phyloP scores from a whole-genome alignment of 495 filamentous ascomycete species.

The Geoglossum glabrum region DNA sequence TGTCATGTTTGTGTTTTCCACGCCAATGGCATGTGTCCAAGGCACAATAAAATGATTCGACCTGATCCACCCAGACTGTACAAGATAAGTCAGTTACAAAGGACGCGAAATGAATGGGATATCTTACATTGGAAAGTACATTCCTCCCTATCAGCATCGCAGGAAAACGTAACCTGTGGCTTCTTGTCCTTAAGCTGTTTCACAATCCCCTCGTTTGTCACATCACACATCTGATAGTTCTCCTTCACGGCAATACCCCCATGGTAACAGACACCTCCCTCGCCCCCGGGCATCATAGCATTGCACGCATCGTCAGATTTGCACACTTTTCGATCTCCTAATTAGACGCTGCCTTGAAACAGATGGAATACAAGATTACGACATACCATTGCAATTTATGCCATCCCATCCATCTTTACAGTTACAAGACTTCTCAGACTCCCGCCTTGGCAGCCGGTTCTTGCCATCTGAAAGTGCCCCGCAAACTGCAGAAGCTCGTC shows the following conservation, averaged over 20 bases:
- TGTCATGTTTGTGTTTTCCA: constrained; percentile 40
- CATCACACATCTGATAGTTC: constrained; percentile 95
- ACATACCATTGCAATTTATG: constrained; percentile 69
- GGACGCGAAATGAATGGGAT: background rate
- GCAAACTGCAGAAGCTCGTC: constrained; percentile 33
- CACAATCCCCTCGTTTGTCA: constrained; percentile 84
- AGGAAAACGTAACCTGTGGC: constrained; percentile 87
- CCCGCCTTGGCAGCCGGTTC: constrained; percentile 36
- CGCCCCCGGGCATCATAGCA: constrained; percentile 55
- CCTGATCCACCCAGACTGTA: constrained; percentile 77
- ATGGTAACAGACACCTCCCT: constrained; percentile 78
- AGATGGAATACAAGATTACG: background rate
- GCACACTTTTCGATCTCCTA: constrained; percentile 35
- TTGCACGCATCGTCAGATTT: constrained; percentile 62
- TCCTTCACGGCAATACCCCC: constrained; percentile 77
- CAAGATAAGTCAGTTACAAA: constrained; percentile 13
- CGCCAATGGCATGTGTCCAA: constrained; percentile 61
- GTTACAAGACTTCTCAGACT: constrained; percentile 44
- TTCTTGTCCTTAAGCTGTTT: constrained; percentile 63
- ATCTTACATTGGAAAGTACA: constrained; percentile 80
- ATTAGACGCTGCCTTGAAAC: background rate
- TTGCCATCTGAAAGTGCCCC: constrained; percentile 65
- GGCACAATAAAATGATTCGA: constrained; percentile 90
- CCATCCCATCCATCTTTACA: constrained; percentile 94
- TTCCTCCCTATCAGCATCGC: constrained; percentile 45